Evolutionary conservation across 2,329 filamentous ascomycete species (phyloP), one percentile per base, ranked within the genome.

Genomic region (Mollisia scopiformis): DNA sequence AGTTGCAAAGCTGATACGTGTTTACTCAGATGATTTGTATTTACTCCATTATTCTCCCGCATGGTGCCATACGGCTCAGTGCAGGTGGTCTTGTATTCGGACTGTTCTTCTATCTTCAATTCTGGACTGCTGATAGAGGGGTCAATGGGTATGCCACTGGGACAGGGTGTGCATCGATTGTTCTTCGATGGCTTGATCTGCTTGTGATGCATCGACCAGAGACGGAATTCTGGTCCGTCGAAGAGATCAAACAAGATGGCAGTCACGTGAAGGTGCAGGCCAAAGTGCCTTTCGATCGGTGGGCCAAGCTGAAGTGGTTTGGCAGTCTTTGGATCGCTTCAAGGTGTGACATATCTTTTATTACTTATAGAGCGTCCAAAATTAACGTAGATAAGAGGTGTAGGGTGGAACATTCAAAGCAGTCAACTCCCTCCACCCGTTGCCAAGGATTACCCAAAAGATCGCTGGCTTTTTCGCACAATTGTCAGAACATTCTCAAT

Each of bases 151-250:
- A 55, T 31, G 11, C 25, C 14, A 14, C 19, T 30, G 25, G 7
- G 19, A 50, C 47, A 3, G 47, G 47, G 10, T 50, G 19, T 14
- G 33, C 33, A 30, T 50, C 25, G 19, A 16, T 50, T 25, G 14
- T 33, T 39, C 19, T 39, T 2, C 49, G 53, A 16, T 60, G 58
- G 58, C 47, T 60, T 13, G 58, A 60, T 35, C 30, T 55, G n/a
- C 10, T 55, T 2, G 37, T 30, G 1, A 52, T 60, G 5, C 58
- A 60, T 35, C 8, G n/a, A 2, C 58, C 58, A 1, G 58, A 56
- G 11, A 33, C 25, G 8, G 53, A 56, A n/a, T 57, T 60, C 52
- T 56, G 52, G 58, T 13, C n/a, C 16, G 33, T 53, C 16, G 16
- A 35, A 25, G 23, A 27, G 25, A 37, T 16, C 1, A 23, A 43